Evolutionary conservation across 345 rosid genomes (phyloP).

Genomic region (Barbarea vulgaris): DNA sequence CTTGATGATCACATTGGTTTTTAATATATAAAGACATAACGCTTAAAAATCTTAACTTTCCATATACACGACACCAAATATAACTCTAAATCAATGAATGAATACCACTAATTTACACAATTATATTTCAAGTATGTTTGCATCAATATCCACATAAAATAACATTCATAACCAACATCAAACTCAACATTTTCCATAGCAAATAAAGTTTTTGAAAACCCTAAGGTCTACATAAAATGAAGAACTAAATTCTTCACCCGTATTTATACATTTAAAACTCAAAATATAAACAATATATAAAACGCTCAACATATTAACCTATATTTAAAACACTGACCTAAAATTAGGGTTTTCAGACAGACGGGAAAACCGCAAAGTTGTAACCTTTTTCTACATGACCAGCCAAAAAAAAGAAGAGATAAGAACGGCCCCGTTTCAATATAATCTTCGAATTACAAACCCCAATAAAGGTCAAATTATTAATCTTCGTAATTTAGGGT

Average conservation of each 20-base stretch:
- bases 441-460: slow-evolving; percentile 27
- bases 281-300: not conserved
- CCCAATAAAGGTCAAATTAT: slow-evolving; percentile 28
- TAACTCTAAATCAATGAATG: slow-evolving; percentile 1
- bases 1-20: slow-evolving; percentile 6
- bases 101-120: not conserved
- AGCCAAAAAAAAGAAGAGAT: not conserved
- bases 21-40: slow-evolving; percentile 8
- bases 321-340: slow-evolving; percentile 21
- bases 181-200: slow-evolving; percentile 15
- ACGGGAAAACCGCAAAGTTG: slow-evolving; percentile 12
- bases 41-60: slow-evolving; percentile 25
- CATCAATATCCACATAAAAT: slow-evolving; percentile 57
- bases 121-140: slow-evolving; percentile 5
- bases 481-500: slow-evolving; percentile 51
- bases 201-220: slow-evolving; percentile 41
- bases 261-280: slow-evolving; percentile 6
- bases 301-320: slow-evolving; percentile 17
- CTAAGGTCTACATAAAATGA: slow-evolving; percentile 47
- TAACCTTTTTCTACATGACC: slow-evolving; percentile 26
- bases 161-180: slow-evolving; percentile 34
- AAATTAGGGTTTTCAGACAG: slow-evolving; percentile 56
- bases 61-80: slow-evolving; percentile 17
- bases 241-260: slow-evolving; percentile 22
- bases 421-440: slow-evolving; percentile 35